Conservation (phyloP, 306 rosid species). For the Heteromeles arbutifolia region DNA sequence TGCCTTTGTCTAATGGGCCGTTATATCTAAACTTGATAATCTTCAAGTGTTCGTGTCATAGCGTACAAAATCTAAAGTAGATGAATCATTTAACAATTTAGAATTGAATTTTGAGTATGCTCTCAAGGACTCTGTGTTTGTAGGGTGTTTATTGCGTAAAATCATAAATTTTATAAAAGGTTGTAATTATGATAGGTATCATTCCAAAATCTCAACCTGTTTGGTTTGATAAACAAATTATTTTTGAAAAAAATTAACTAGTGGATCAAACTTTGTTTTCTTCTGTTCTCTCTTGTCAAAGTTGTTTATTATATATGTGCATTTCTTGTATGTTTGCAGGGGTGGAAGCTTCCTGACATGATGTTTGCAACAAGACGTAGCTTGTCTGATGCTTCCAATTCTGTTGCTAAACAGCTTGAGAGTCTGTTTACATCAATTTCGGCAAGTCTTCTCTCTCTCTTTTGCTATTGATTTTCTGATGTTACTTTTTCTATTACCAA, state of each 20-base stretch:
- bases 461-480: neutral
- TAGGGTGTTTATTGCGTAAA: too few species aligned
- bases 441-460: conserved; percentile 31
- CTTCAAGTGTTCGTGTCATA: neutral
- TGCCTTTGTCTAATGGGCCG: too few species aligned
- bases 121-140: neutral
- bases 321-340: conserved; percentile 46
- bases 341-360: conserved; percentile 90
- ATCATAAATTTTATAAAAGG: neutral
- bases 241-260: neutral
- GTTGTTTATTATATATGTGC: neutral
- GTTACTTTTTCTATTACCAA: neutral
- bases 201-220: neutral
- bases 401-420: conserved; percentile 69
- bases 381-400: conserved; percentile 70
- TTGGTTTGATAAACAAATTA: neutral
- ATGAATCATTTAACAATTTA: neutral
- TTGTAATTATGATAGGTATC: neutral
- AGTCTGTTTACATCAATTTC: conserved; percentile 60
- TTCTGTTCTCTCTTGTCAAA: neutral
- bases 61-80: neutral
- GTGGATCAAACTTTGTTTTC: neutral
- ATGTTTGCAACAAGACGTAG: conserved; percentile 94
- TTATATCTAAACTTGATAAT: neutral
- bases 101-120: neutral